Base-by-base conservation (phyloP, 2,329 filamentous ascomycete genomes). In the Stagonosporopsis cucurbitacearum region DNA sequence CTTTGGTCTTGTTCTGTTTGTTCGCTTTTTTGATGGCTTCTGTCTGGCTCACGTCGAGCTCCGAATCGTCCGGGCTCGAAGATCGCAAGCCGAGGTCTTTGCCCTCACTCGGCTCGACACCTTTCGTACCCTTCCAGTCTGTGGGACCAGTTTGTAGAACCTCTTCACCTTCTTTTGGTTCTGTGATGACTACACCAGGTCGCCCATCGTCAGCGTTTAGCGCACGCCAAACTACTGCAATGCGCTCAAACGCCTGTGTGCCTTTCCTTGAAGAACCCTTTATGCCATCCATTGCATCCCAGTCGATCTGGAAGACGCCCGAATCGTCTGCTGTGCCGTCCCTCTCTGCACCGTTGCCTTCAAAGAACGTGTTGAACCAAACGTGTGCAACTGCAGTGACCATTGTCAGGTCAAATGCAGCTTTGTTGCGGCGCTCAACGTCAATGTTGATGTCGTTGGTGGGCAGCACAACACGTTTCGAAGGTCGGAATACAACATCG, bases 301-400 rank as follows among this genome's bases (percentile, higher is more conserved):
- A 91, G n/a, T 85, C 82, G 23, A 87, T 86, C 58, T 88, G 85
- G 70, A 90, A 91, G 6, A 89, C 81, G 9, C 88, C 94, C 9
- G 84, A 90, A 39, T 88, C 83, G 44, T 89, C 83, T 0, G 91
- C 81, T 15, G 81, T 78, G 22, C 90, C 91, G 25, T 79, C 75
- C 37, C 87, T 81, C 68, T 92, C 89, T 0, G 89, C 87, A 0
- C 90, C 89, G 19, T 85, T 80, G 40, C 93, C 92, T 77, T 98
- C 95, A 67, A 98, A 98, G 76, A 88, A 98, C 1, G 88, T 82
- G 70, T 99, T 99, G 81, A 97, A 96, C 95, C 95, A 99, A 15
- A 96, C 91, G 69, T 98, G 94, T 0, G 93, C 93, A 9, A 98
- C 88, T 0, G 93, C 88, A 0, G 94, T 96, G 3, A 97, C 92